These are phyloP conservation scores for Hemileccinum rubropunctum DNA, from an alignment of 768 basidiomycete species.

Conservation along the genomic window DNA sequence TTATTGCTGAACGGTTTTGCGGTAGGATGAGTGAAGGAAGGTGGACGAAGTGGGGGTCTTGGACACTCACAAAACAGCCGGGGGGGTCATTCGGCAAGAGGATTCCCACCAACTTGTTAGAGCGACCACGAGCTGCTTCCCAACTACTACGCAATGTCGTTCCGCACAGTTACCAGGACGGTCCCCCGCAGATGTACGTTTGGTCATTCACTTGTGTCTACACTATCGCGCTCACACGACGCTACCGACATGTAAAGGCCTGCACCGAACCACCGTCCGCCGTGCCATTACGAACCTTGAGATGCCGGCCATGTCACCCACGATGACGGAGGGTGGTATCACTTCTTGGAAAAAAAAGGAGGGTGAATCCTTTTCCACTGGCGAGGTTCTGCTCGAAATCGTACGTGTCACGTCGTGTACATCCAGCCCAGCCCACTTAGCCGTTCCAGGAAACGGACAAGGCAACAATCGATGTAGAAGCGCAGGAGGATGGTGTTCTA, in stretches of 20 bases:
- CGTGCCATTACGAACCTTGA: slow-evolving; percentile 69
- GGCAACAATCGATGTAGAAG: slow-evolving; percentile 97
- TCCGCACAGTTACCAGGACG: slow-evolving; percentile 15
- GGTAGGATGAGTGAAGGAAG: background rate
- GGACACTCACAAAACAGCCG: background rate
- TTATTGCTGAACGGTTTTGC: too few species aligned
- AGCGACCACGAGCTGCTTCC: background rate
- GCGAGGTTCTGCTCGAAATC: slow-evolving; percentile 88
- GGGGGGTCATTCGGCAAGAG: slow-evolving; percentile 7
- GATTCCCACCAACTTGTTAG: background rate
- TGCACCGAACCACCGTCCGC: slow-evolving; percentile 52
- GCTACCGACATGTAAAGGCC: slow-evolving; percentile 13
- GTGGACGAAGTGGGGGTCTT: slow-evolving; percentile 11
- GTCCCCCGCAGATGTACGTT: slow-evolving; percentile 26
- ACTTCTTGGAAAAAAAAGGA: slow-evolving; percentile 87
- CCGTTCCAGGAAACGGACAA: slow-evolving; percentile 81
- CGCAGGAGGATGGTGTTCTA: slow-evolving; percentile 93
- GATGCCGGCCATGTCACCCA: slow-evolving; percentile 98
- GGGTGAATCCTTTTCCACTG: slow-evolving; percentile 74
- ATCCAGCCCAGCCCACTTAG: slow-evolving; percentile 1
- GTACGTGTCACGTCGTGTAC: slow-evolving; percentile 43
- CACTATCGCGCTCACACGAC: slow-evolving; percentile 1
- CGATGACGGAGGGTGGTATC: slow-evolving; percentile 95
- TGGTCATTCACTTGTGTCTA: background rate
- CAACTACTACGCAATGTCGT: slow-evolving; percentile 10